These are phyloP conservation scores for Aspergillus brasiliensis DNA, from an alignment of 2,329 filamentous ascomycete genomes.

Conservation along the genomic window DNA sequence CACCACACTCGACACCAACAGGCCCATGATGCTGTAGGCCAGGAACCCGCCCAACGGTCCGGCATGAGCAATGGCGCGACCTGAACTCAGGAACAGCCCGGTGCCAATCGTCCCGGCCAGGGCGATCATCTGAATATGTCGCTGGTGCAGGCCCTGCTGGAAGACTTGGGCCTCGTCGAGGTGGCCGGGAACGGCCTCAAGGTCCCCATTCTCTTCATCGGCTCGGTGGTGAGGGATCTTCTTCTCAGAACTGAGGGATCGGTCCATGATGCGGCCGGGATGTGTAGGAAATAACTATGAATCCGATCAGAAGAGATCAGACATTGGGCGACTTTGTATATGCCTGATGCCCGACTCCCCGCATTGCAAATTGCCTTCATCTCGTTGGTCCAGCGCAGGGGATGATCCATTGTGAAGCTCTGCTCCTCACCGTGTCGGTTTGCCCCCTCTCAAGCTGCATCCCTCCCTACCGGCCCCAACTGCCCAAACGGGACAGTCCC, in stretches of 20 bases:
- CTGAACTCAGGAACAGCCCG: constrained; percentile 41
- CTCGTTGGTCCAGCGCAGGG: constrained; percentile 6
- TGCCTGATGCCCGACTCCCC: neutral
- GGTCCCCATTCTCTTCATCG: constrained; percentile 10
- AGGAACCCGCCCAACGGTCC: constrained; percentile 39
- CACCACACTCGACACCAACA: constrained; percentile 36
- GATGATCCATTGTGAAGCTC: neutral
- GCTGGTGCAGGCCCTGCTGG: constrained; percentile 32
- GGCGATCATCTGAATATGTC: constrained; percentile 43
- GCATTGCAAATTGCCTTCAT: neutral
- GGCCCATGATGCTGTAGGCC: constrained; percentile 42
- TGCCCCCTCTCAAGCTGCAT: neutral
- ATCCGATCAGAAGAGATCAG: neutral
- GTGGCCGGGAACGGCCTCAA: constrained; percentile 24
- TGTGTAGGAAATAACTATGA: neutral
- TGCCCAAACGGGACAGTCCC: neutral
- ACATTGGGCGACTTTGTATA: neutral
- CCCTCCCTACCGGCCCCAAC: neutral
- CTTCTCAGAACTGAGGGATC: neutral
- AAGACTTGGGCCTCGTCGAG: constrained; percentile 24
- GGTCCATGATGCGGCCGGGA: neutral
- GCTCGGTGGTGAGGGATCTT: neutral
- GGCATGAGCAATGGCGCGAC: constrained; percentile 33
- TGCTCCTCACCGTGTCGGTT: no score
- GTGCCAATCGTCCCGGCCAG: constrained; percentile 43